Evolutionary conservation across 192 early-diverging fungal genomes (phyloP).

Genomic region (Coemansia erecta): DNA sequence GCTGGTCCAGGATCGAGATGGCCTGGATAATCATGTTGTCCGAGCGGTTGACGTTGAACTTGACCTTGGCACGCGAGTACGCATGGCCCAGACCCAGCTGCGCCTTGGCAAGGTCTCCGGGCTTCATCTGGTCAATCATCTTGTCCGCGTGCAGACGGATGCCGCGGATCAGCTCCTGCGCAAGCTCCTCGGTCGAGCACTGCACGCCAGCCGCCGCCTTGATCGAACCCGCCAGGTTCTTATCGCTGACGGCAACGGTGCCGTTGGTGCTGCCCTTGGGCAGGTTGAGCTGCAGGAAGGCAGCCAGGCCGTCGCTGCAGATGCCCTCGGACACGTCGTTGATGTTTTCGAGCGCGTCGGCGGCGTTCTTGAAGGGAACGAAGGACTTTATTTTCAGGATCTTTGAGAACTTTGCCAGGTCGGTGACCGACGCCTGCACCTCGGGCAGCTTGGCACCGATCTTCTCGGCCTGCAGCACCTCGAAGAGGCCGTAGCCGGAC

Average conservation of each 20-base stretch:
- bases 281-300: constrained; percentile 94
- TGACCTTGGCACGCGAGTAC: constrained; percentile 98
- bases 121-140: constrained; percentile 84
- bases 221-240: constrained; percentile 71
- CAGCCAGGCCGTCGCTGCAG: constrained; percentile 82
- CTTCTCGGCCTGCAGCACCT: constrained; percentile 89
- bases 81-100: constrained; percentile 98
- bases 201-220: constrained; percentile 68
- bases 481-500: constrained; percentile 95
- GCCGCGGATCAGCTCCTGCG: constrained; percentile 90
- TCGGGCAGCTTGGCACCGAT: constrained; percentile 91
- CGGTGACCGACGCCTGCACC: constrained; percentile 77
- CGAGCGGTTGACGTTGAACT: constrained; percentile 98
- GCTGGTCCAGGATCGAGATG: constrained; percentile 91
- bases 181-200: constrained; percentile 77
- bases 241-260: constrained; percentile 84
- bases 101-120: constrained; percentile 87
- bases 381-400: constrained; percentile 93
- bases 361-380: constrained; percentile 93
- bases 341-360: constrained; percentile 96
- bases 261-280: constrained; percentile 72
- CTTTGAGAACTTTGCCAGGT: constrained; percentile 89
- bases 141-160: constrained; percentile 89
- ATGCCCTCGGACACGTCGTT: constrained; percentile 98
- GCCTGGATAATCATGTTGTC: constrained; percentile 97